Evolutionary conservation across 345 rosid species (phyloP).

Genomic region (Angophora floribunda): DNA sequence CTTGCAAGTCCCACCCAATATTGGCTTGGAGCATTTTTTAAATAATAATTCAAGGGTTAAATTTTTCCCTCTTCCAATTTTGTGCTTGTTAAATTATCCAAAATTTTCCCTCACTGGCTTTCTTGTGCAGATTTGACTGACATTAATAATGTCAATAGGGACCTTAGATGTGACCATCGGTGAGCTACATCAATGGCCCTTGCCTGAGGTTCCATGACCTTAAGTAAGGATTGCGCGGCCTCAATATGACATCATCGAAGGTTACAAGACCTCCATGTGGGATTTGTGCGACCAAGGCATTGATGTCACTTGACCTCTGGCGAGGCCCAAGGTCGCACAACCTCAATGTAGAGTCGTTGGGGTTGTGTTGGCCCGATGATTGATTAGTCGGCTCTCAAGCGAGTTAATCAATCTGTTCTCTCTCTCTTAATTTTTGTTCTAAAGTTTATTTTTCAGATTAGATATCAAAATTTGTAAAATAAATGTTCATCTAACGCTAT

Average conservation of each 20-base stretch:
- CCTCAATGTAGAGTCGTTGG: too few species aligned
- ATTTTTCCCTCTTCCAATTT: not conserved
- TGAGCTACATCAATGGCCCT: not conserved
- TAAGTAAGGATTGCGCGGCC: too few species aligned
- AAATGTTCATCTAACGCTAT: not conserved
- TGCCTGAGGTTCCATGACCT: too few species aligned
- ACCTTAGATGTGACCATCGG: not conserved
- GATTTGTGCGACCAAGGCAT: too few species aligned
- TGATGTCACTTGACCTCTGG: too few species aligned
- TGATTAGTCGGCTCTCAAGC: not conserved
- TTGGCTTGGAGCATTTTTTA: not conserved
- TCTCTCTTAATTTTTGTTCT: not conserved
- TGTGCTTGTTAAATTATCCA: not conserved
- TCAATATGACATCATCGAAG: too few species aligned
- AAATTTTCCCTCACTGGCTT: not conserved
- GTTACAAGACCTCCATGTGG: too few species aligned
- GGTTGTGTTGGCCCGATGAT: too few species aligned
- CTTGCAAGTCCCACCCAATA: not conserved
- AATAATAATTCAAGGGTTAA: not conserved
- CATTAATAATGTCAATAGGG: not conserved
- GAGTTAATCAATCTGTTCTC: not conserved
- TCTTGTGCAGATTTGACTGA: not conserved
- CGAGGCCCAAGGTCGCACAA: too few species aligned
- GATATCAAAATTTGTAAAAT: not conserved
- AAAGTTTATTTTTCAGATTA: not conserved